Conservation (phyloP, 2,329 filamentous ascomycete genomes). For the Trichoderma sp. region DNA sequence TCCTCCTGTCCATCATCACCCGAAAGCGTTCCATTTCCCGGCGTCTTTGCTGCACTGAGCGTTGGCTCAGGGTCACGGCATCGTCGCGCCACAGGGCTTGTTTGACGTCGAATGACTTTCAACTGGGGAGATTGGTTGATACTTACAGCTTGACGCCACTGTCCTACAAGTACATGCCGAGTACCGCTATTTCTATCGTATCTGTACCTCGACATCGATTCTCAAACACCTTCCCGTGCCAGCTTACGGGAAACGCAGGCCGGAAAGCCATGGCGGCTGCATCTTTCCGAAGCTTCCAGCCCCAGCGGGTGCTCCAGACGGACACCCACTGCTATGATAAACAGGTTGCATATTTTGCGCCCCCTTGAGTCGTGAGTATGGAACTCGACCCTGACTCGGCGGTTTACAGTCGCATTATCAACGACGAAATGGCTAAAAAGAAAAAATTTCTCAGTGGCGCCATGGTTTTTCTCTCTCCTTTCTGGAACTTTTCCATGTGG, state of each 20-base stretch:
- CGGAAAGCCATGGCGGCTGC: not conserved
- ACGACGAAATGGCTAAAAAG: not conserved
- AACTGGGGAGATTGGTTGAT: slow-evolving; percentile 1
- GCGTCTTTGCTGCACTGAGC: not conserved
- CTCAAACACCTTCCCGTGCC: not conserved
- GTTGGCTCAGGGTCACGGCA: not conserved
- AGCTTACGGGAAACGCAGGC: not conserved
- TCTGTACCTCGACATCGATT: not conserved
- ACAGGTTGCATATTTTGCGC: not conserved
- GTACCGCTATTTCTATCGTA: not conserved
- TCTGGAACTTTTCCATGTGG: not conserved
- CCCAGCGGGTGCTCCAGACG: not conserved
- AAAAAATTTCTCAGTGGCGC: not conserved
- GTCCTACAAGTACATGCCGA: not conserved
- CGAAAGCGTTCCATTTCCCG: not conserved
- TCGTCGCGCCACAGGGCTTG: not conserved
- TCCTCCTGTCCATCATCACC: not conserved
- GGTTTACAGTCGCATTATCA: not conserved
- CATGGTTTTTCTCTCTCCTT: slow-evolving; percentile 1
- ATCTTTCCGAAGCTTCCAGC: slow-evolving; percentile 4
- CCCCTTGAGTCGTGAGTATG: not conserved
- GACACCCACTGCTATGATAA: not conserved
- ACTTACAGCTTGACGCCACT: slow-evolving; percentile 6
- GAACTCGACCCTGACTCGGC: not conserved
- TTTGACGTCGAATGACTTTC: slow-evolving; percentile 1